Evolutionary conservation across 257 asterid species (phyloP), one percentile per base, ranked within the genome.

Genomic region (Lycium ferocissimum): DNA sequence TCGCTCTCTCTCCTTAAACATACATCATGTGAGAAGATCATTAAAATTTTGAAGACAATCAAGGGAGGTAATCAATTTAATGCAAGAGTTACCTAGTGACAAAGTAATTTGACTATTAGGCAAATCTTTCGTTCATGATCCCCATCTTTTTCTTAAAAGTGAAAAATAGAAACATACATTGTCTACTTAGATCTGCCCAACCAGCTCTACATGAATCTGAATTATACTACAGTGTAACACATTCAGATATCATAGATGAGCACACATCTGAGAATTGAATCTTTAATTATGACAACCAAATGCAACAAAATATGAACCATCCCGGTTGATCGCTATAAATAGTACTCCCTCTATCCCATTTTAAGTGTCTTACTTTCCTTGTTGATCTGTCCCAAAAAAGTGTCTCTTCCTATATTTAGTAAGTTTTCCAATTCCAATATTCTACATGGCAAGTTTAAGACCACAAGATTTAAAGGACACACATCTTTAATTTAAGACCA

Each of bases 1-100:
- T 1, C 92, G 84, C 80, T 94, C 98, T 61, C 98, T 86, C 84
- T 94, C 98, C 98, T 94, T 83, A 89, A 85, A 81, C 51, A 14
- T 45, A 4, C 45, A 40, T 40, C 69, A 76, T 62, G 67, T 40
- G 11, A 26, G 45, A 69, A 71, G 17, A 15, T 22, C 12, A 82
- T 8, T 35, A 78, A 78, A 75, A 11, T 18, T 75, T 45, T 75
- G 13, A 14, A 75, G 5, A 75, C 53, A 7, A n/a, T 22, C 8
- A 45, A 75, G 38, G 14, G 20, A 72, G 11, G 1, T 15, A 51
- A 72, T 72, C 58, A 72, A n/a, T 59, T 18, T 18, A 17, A 59
- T 18, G 66, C 65, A 59, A 18, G 11, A 59, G 65, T 59, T 59
- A 17, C 65, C 65, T 5, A 15, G 33, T 59, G 17, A 59, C 9